These are phyloP conservation scores for Vitis amurensis DNA, from an alignment of 164 flowering plant genomes.

Conservation along the genomic window DNA sequence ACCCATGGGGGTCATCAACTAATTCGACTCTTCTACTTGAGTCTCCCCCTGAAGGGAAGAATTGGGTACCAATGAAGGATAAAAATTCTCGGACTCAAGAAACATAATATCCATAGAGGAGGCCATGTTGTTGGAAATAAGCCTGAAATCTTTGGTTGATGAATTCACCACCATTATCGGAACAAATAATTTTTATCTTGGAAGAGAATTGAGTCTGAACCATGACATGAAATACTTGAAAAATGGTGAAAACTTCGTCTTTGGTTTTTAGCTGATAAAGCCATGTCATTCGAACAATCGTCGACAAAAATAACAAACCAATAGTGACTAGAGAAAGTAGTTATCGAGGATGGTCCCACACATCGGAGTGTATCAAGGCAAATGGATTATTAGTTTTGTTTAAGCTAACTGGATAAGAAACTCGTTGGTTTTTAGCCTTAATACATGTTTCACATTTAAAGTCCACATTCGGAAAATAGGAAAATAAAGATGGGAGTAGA, in stretches of 20 bases:
- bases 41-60: constrained; percentile 1
- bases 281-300: background rate
- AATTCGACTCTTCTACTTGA: background rate
- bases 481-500: constrained; percentile 7
- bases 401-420: constrained; percentile 9
- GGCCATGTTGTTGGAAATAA: too few relatives aligned
- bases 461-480: constrained; percentile 3
- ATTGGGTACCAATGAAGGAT: constrained; percentile 3
- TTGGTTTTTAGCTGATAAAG: too few relatives aligned
- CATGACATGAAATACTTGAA: too few relatives aligned
- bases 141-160: too few relatives aligned
- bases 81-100: background rate
- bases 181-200: too few relatives aligned
- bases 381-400: constrained; percentile 7
- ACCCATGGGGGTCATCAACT: constrained; percentile 2
- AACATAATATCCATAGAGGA: too few relatives aligned
- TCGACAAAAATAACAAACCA: constrained; percentile 11
- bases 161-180: too few relatives aligned
- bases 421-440: constrained; percentile 10
- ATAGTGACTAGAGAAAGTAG: constrained; percentile 2
- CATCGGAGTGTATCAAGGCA: constrained; percentile 6
- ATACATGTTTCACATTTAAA: constrained; percentile 7
- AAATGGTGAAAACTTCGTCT: too few relatives aligned
- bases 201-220: too few relatives aligned
- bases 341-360: constrained; percentile 3